phyloP scores from a whole-genome alignment of 768 basidiomycete genomes.

The Mycena capillaripes region DNA sequence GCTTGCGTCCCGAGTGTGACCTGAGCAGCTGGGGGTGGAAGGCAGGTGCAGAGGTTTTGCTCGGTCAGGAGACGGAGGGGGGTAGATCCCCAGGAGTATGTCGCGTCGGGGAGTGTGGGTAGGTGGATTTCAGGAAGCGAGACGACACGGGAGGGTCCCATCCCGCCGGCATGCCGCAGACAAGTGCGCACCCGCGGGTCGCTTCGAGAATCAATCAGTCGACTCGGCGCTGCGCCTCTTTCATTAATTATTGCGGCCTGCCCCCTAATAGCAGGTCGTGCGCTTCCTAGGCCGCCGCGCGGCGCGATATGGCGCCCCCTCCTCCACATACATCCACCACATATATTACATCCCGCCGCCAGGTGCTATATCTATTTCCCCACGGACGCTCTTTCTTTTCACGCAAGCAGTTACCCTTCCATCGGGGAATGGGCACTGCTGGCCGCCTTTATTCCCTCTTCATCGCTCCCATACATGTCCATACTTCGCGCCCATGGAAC shows the following conservation, averaged over 20 bases:
- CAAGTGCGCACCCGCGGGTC: conserved; percentile 13
- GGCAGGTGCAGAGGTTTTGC: conserved; percentile 57
- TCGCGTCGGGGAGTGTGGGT: conserved; percentile 23
- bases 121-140: conserved; percentile 22
- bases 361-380: conserved; percentile 29
- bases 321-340: not conserved
- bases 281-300: conserved; percentile 26
- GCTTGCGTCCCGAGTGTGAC: conserved; percentile 60
- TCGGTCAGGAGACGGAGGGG: conserved; percentile 31
- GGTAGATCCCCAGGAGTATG: conserved; percentile 20
- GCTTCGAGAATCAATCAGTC: conserved; percentile 7
- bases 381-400: conserved; percentile 37
- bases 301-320: conserved; percentile 26
- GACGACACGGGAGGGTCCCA: conserved; percentile 24
- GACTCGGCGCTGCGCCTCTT: conserved; percentile 24
- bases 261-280: conserved; percentile 2
- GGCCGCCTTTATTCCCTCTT: conserved; percentile 28
- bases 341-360: conserved; percentile 28
- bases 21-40: conserved; percentile 63
- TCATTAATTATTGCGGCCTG: conserved; percentile 30
- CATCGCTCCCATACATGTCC: conserved; percentile 10
- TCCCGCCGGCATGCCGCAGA: conserved; percentile 19
- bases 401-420: conserved; percentile 24
- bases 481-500: conserved; percentile 23
- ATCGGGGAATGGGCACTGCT: conserved; percentile 15